Percentiles rank a stretch among this genome's conserved stretches.
Conservation (phyloP, 768 basidiomycete genomes). For the Tricholoma terreum region DNA sequence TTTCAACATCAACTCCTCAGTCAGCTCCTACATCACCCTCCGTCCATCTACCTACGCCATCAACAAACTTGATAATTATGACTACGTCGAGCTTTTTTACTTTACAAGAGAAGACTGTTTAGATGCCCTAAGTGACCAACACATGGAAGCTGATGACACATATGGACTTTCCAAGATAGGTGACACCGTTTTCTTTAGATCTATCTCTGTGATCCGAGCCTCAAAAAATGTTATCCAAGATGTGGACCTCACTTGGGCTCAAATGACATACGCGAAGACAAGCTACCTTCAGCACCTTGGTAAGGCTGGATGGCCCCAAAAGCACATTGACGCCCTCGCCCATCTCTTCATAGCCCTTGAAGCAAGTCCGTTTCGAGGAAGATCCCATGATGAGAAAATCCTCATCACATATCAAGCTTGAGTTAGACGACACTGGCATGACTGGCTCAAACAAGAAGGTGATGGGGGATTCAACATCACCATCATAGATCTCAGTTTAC, state of each 20-base stretch:
- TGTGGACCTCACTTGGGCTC: conserved; percentile 14
- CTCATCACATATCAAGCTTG: conserved; percentile 9
- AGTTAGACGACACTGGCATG: conserved; percentile 12
- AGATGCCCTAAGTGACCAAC: not conserved
- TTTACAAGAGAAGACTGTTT: conserved; percentile 10
- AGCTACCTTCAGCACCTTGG: conserved; percentile 7
- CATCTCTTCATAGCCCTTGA: conserved; percentile 13
- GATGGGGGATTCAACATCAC: conserved; percentile 5
- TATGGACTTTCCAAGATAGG: conserved; percentile 11
- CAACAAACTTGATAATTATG: conserved; percentile 8
- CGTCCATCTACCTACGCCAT: conserved; percentile 6
- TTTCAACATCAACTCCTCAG: not conserved
- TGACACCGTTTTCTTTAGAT: conserved; percentile 8
- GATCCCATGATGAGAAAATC: conserved; percentile 3
- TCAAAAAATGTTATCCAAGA: conserved; percentile 11
- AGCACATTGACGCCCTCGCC: conserved; percentile 3
- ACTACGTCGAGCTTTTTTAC: conserved; percentile 13
- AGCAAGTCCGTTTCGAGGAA: not conserved
- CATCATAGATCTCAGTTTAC: not conserved
- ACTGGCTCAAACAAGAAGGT: not conserved
- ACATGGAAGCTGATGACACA: conserved; percentile 5
- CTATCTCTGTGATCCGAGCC: conserved; percentile 11
- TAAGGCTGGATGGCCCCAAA: not conserved
- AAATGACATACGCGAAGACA: conserved; percentile 17
- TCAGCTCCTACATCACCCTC: not conserved